Base-by-base conservation (phyloP, 257 asterid genomes). In the Solanum habrochaites region DNA sequence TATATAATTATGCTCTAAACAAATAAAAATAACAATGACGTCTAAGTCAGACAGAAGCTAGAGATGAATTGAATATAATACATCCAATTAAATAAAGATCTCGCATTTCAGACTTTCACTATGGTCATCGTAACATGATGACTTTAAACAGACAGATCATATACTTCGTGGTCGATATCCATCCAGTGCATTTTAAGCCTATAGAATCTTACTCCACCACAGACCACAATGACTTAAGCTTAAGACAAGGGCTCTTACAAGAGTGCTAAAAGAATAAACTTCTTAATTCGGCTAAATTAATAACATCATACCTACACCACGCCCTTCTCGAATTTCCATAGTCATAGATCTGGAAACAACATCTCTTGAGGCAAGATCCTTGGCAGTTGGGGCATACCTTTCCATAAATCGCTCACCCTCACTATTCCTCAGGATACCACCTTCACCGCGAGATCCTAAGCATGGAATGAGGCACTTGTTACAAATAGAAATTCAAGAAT, bases 331-430 rank as follows among this genome's bases (percentile, higher is more conserved):
- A 88, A 97, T 97, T 92, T 97, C 99, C 98, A 97, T 97, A 60
- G 99, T 95, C 99, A 97, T 97, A 23, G 99, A 97, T 89, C 99
- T 94, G 86, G 99, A 95, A 86, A 97, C 99, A 83, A 97, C 99
- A 91, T 97, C 99, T 90, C 99, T 93, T 75, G 98, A 95, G 15
- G 99, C 99, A 90, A 97, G 99, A 94, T 97, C 99, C 96, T 97
- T 97, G 16, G 99, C 99, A 18, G 99, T 94, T 86, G 99, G 99
- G 86, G 99, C 99, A 92, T 95, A 97, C 37, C 99, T 94, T 89
- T 95, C 99, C 99, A 97, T 97, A 94, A 97, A 97, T 85, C 99
- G 92, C 93, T 97, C 99, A 85, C 99, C 99, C 90, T 97, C 99
- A 82, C 98, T 95, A 86, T 97, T 97, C 91, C 98, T 94, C 85